A percentile compares a stretch with the other conserved stretches of the same genome.
phyloP scores from a whole-genome alignment of 1,284 basidiomycete species.

The Mrakiaceae sp. region DNA sequence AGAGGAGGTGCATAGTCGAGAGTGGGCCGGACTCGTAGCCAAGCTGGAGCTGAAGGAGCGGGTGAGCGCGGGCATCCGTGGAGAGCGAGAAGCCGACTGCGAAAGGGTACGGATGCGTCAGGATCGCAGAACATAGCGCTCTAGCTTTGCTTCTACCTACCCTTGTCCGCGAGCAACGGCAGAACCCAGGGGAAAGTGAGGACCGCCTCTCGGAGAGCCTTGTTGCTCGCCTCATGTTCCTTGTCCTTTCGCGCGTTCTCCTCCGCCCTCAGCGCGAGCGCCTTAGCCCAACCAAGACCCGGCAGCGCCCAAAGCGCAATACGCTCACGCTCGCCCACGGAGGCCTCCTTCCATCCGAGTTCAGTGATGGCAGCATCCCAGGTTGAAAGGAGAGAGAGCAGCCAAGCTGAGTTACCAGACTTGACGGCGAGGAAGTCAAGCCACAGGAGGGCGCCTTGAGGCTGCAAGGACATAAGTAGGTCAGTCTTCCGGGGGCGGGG shows the following conservation, averaged over 20 bases:
- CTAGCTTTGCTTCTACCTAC: not conserved
- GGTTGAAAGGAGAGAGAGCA: slow-evolving; percentile 53
- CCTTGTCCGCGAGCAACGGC: slow-evolving; percentile 67
- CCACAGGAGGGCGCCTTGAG: slow-evolving; percentile 71
- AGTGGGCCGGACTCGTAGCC: slow-evolving; percentile 45
- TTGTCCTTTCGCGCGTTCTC: slow-evolving; percentile 21
- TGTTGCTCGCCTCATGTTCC: slow-evolving; percentile 49
- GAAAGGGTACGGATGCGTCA: not conserved
- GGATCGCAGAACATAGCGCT: not conserved
- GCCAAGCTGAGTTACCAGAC: slow-evolving; percentile 64
- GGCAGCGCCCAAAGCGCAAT: slow-evolving; percentile 53
- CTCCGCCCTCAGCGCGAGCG: slow-evolving; percentile 51
- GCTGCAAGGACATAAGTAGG: slow-evolving; percentile 42
- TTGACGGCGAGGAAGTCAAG: slow-evolving; percentile 75
- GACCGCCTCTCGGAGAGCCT: slow-evolving; percentile 59
- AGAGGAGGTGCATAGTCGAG: slow-evolving; percentile 47
- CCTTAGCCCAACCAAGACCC: slow-evolving; percentile 67
- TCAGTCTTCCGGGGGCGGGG: not conserved
- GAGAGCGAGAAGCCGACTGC: slow-evolving; percentile 53
- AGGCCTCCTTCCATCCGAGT: slow-evolving; percentile 21
- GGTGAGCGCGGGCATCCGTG: slow-evolving; percentile 45
- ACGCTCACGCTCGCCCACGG: slow-evolving; percentile 18
- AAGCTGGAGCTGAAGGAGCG: slow-evolving; percentile 55
- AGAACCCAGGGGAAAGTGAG: slow-evolving; percentile 66
- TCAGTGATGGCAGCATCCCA: slow-evolving; percentile 28